phyloP scores from a whole-genome alignment of 306 rosid genomes.

The Phaseolus lunatus region DNA sequence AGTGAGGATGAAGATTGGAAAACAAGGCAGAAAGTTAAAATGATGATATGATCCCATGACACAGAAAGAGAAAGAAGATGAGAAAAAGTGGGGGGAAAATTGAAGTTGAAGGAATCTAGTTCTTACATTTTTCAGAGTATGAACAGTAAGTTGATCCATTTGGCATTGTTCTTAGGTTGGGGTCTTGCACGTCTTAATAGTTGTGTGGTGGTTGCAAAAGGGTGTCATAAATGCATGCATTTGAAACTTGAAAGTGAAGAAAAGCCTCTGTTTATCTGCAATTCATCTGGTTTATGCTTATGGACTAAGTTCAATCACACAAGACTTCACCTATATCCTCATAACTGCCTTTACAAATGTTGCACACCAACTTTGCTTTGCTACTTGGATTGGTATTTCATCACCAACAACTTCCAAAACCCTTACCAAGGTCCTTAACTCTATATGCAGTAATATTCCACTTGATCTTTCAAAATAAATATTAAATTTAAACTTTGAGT shows the following conservation, averaged over 20 bases:
- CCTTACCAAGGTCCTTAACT: neutral
- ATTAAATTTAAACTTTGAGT: no score
- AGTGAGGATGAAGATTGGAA: neutral
- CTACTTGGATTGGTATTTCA: neutral
- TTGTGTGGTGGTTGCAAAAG: neutral
- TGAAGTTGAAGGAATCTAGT: neutral
- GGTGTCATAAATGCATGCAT: neutral
- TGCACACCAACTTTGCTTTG: neutral
- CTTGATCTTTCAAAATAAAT: no score
- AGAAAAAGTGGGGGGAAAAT: neutral
- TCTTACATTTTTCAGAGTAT: slow-evolving; percentile 2
- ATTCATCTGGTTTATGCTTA: neutral
- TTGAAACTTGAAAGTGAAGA: neutral
- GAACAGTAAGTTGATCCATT: neutral
- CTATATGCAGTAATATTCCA: no score
- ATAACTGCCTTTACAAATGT: slow-evolving; percentile 17
- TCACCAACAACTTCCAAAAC: neutral
- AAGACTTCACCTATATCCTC: neutral
- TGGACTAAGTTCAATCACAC: slow-evolving; percentile 22
- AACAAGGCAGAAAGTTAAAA: neutral
- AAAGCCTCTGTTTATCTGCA: neutral
- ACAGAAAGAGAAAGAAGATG: neutral
- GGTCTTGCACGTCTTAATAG: neutral
- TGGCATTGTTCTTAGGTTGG: neutral
- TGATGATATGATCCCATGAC: neutral